phyloP scores from a whole-genome alignment of 192 early-diverging fungal species.

The Backusella parvicylindrica region DNA sequence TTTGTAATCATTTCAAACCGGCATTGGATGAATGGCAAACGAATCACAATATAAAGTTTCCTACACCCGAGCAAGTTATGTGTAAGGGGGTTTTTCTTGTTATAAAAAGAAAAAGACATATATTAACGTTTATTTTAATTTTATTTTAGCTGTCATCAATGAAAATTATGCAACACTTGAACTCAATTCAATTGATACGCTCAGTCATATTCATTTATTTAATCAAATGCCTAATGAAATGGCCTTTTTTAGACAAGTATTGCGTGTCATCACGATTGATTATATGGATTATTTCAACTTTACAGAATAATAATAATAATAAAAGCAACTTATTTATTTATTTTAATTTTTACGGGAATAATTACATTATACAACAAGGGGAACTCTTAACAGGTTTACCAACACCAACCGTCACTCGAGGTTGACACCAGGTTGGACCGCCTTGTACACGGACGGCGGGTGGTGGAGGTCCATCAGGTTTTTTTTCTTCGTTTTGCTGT shows the following conservation, averaged over 20 bases:
- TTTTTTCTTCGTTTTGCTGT: neutral
- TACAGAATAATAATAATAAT: neutral
- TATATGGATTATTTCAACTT: slow-evolving; percentile 10
- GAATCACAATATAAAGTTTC: slow-evolving; percentile 17
- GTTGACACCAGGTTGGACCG: neutral
- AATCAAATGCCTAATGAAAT: slow-evolving; percentile 33
- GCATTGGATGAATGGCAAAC: slow-evolving; percentile 30
- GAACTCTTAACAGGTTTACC: neutral
- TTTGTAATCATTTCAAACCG: slow-evolving; percentile 32
- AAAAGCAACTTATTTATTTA: neutral
- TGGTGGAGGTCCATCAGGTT: neutral
- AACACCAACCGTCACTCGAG: neutral
- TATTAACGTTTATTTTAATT: neutral
- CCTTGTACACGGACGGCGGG: neutral
- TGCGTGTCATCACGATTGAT: slow-evolving; percentile 27
- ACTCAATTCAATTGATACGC: slow-evolving; percentile 13
- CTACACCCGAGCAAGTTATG: slow-evolving; percentile 29
- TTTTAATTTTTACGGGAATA: neutral
- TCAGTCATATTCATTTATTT: slow-evolving; percentile 11
- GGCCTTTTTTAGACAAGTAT: slow-evolving; percentile 30
- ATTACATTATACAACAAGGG: slow-evolving; percentile 9
- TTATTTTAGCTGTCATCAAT: slow-evolving; percentile 24
- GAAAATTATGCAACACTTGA: slow-evolving; percentile 27
- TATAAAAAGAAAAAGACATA: neutral
- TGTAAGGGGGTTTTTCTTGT: neutral